A percentile compares a stretch with the other conserved stretches of the same genome.
Evolutionary conservation across 805 yeast species (phyloP).

Genomic region (Cyberlindnera maclurae): DNA sequence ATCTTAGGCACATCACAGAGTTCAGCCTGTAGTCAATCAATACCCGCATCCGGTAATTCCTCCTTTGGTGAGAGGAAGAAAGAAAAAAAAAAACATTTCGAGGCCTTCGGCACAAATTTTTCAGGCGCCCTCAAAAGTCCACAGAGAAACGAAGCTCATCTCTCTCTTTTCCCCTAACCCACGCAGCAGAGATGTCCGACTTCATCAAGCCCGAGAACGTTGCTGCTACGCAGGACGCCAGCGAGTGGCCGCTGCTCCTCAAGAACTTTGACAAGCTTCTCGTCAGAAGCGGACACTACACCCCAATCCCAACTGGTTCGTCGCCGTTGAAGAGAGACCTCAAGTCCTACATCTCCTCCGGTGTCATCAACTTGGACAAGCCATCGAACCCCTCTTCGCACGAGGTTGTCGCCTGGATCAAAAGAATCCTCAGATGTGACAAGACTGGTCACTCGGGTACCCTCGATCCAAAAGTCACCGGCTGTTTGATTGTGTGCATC

Average conservation of each 20-base stretch:
- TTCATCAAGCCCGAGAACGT: constrained; percentile 84
- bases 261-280: constrained; percentile 90
- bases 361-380: constrained; percentile 95
- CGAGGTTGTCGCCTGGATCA: constrained; percentile 99
- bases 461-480: constrained; percentile 97
- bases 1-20: too few relatives aligned
- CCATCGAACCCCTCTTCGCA: constrained; percentile 98
- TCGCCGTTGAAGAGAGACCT: constrained; percentile 93
- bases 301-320: constrained; percentile 94
- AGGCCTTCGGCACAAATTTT: constrained; percentile 9
- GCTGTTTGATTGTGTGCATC: constrained; percentile 95
- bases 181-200: constrained; percentile 40
- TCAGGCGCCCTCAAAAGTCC: constrained; percentile 8
- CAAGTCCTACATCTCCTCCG: constrained; percentile 82
- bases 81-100: neutral
- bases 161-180: neutral
- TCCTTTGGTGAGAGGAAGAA: neutral
- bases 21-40: neutral
- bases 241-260: constrained; percentile 92
- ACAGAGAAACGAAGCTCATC: constrained; percentile 9
- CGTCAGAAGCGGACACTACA: constrained; percentile 94
- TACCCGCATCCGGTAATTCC: neutral
- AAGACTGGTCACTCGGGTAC: constrained; percentile 99
- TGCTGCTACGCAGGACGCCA: constrained; percentile 75
- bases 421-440: constrained; percentile 89